These are phyloP conservation scores for Fusarium gaditjirri DNA, from an alignment of 2,329 filamentous ascomycete genomes.

Conservation along the genomic window DNA sequence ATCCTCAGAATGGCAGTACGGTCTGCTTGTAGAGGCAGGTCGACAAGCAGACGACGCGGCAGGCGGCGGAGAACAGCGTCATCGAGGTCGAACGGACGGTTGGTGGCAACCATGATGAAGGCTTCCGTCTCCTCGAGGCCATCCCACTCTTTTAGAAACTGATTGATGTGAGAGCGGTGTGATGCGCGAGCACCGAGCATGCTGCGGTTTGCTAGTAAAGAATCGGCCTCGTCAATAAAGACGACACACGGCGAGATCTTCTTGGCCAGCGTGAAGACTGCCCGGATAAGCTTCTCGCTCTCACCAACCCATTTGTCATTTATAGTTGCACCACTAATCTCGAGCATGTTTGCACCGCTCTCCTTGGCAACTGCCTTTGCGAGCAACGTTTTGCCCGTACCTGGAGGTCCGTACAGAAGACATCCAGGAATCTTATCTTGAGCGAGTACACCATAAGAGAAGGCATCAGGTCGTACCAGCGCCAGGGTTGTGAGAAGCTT, in stretches of 20 bases:
- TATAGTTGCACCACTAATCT: slow-evolving; percentile 89
- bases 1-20: slow-evolving; percentile 76
- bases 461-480: slow-evolving; percentile 89
- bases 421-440: slow-evolving; percentile 91
- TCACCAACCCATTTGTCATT: slow-evolving; percentile 98
- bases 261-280: slow-evolving; percentile 89
- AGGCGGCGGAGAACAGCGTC: slow-evolving; percentile 83
- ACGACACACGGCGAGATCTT: slow-evolving; percentile 93
- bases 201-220: slow-evolving; percentile 83
- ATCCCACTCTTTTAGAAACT: slow-evolving; percentile 97
- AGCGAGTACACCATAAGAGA: slow-evolving; percentile 91
- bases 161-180: slow-evolving; percentile 92
- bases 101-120: slow-evolving; percentile 98
- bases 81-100: slow-evolving; percentile 94
- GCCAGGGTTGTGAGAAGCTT: slow-evolving; percentile 91
- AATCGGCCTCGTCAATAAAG: slow-evolving; percentile 97
- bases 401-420: slow-evolving; percentile 87
- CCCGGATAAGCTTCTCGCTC: slow-evolving; percentile 94
- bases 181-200: slow-evolving; percentile 72
- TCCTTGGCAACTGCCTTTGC: slow-evolving; percentile 77
- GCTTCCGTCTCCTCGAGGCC: slow-evolving; percentile 84
- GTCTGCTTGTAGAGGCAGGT: slow-evolving; percentile 75
- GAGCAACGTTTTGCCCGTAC: slow-evolving; percentile 78
- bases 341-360: slow-evolving; percentile 78
- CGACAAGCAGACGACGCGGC: slow-evolving; percentile 77